Evolutionary conservation across 768 basidiomycete species (phyloP).

Genomic region (Mycena indigotica): DNA sequence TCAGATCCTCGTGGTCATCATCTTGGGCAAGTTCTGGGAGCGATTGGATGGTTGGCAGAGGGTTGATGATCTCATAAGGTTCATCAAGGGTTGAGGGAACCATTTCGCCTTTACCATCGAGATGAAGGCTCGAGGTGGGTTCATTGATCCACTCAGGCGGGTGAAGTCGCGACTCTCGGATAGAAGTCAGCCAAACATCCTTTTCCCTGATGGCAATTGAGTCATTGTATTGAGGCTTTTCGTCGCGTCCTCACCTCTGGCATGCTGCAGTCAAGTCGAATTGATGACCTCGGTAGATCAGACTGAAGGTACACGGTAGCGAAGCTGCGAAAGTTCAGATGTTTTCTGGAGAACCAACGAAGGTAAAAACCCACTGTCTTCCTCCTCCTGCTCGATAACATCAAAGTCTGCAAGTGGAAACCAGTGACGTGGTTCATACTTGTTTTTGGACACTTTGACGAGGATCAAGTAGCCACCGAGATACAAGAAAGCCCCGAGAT

Average conservation of each 20-base stretch:
- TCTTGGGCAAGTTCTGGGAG: conserved; percentile 49
- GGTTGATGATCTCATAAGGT: conserved; percentile 41
- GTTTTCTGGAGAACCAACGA: background rate
- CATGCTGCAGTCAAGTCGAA: conserved; percentile 90
- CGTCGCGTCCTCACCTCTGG: conserved; percentile 29
- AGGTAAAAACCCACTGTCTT: conserved; percentile 64
- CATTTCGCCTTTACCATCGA: conserved; percentile 45
- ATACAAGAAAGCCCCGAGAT: conserved; percentile 90
- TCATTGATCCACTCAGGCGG: conserved; percentile 56
- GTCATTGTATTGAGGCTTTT: background rate
- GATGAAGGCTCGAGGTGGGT: conserved; percentile 63
- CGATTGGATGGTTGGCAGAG: conserved; percentile 58
- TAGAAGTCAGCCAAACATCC: conserved; percentile 78
- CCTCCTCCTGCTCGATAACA: conserved; percentile 64
- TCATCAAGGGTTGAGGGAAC: conserved; percentile 38
- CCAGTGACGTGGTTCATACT: conserved; percentile 90
- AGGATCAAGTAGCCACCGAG: conserved; percentile 82
- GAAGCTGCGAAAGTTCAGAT: conserved; percentile 51
- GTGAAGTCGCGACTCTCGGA: conserved; percentile 54
- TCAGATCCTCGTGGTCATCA: conserved; percentile 34
- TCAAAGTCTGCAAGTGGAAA: conserved; percentile 77
- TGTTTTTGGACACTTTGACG: conserved; percentile 81
- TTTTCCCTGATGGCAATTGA: conserved; percentile 57
- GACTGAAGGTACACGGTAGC: conserved; percentile 79
- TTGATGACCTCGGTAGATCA: conserved; percentile 67